Base-by-base conservation (phyloP, 352 stramenopile species). In the Phytopythium sindhum region DNA sequence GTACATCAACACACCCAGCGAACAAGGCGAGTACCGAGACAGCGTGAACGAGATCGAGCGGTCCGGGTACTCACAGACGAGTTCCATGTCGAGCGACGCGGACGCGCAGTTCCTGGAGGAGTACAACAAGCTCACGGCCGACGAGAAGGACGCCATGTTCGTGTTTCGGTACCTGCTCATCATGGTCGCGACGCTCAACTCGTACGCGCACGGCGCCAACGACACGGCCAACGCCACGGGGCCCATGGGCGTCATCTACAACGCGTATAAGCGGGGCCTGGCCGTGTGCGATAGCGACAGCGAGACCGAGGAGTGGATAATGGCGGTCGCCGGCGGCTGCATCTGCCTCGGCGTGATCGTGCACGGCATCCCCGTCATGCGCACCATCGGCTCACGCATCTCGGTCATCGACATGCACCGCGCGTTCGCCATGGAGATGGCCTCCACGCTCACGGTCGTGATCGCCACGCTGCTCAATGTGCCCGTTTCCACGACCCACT, bases 171-270 rank as follows among this genome's bases (percentile, higher is more conserved):
- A 84, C 68, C 57, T 93, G 35, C 77, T 94, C 64, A 78, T 95
- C 50, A 72, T 93, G 47, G 89, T 87, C 21, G 77, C 84, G 44
- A 82, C 67, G 42, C 63, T 92, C 23, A 79, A 88, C 60, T 86
- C 83, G 23, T 94, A 91, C 69, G 72, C 75, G 10, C 87, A 96
- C 68, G 87, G 87, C 39, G 77, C 84, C 28, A 94, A 93, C 67
- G 86, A 96, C 65, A 80, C 89, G 2, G 81, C 84, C 28, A 96
- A 95, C 67, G 68, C 79, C 1, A 91, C 91, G 53, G 84, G 73
- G 6, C 82, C 88, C 7, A 67, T 95, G 33, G 69, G 69, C 50
- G 85, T 73, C 17, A 77, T 91, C 8, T 69, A 85, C 50, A 61
- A 70, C 10, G 80, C 89, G 15, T 93, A 89, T 67, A 66, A 73